Evolutionary conservation across 306 rosid species (phyloP), one percentile per base, ranked within the genome.

Genomic region (Lagenaria siceraria): DNA sequence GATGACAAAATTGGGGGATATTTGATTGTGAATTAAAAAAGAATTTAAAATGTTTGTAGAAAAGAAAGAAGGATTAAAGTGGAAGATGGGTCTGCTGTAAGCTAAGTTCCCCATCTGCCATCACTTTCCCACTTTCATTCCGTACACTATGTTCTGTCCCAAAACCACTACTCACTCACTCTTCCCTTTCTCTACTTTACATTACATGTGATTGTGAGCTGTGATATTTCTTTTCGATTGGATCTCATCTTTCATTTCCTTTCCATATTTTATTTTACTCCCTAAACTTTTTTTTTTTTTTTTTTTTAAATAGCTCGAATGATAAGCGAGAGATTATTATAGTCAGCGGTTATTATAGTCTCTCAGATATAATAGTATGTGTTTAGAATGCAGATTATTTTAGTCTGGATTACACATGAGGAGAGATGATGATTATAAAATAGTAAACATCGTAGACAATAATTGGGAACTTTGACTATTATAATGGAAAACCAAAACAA

Each of bases 81-180:
- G 60, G 29, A n/a, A 3, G 14, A 8, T 22, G 62, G 31, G 2
- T 4, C 31, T n/a, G n/a, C n/a, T n/a, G n/a, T n/a, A n/a, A n/a
- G n/a, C n/a, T n/a, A n/a, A 18, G 51, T 19, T 51, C 7, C 40
- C 35, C 11, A 25, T 25, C 54, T 3, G 13, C 38, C 77, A 63
- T 64, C 22, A 43, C 63, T 76, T 72, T 74, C n/a, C 71, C 80
- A 78, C 82, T 78, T 40, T 38, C 38, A 4, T 33, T 61, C 79
- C 80, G 69, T 77, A 76, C 78, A 79, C 76, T 7, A 38, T 60
- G 22, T 43, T 33, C 69, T 77, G 42, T 74, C 79, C 35, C 62
- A 51, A 52, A 69, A 22, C 75, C 54, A 69, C 74, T 36, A 14
- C 77, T 35, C 6, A 1, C 63, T 33, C 1, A 1, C 22, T 27